Base-by-base conservation (phyloP, 169 alveolate genomes). In the Plasmodium vivax region DNA sequence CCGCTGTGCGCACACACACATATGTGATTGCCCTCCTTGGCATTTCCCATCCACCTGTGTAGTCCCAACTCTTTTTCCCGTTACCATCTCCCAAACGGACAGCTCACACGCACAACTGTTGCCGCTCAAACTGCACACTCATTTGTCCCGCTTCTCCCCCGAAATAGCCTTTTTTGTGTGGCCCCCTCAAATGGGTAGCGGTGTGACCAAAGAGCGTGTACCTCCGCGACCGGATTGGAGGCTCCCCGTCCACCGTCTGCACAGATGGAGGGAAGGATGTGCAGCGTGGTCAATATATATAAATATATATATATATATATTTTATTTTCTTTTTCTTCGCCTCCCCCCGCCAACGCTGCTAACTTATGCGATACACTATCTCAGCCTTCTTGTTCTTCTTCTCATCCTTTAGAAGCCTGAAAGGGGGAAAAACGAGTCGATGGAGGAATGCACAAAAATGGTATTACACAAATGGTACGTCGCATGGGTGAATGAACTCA, bases 331-430 rank as follows among this genome's bases (percentile, higher is more conserved):
- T 14, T 0, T 56, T 56, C 2, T 62, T 2, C 58, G 19, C 58
- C 3, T 47, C 36, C 5, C 23, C 77, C 77, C 30, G 32, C n/a
- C 77, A 68, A 5, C 30, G 23, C 14, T 58, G 38, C 62, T 72
- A 83, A 83, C n/a, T 83, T 47, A 87, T 87, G 0, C 87, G 80
- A 75, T 87, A 87, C 8, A 87, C 41, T 38, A 87, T 87, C 30
- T 87, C 93, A 12, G 54, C 30, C 51, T 87, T 75, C 82, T 87
- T 87, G 38, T 79, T 41, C 81, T 87, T 79, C 85, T 87, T 84
- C 75, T 84, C 93, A 34, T 51, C 72, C 51, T 77, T 58, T 36
- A 87, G 41, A 27, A 75, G 51, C 85, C 93, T 87, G 68, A 32
- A 36, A 75, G 77, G 30, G n/a, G 68, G 14, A 75, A 16, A 54